phyloP scores from a whole-genome alignment of 2,329 filamentous ascomycete genomes.

The Xylaria sp. region DNA sequence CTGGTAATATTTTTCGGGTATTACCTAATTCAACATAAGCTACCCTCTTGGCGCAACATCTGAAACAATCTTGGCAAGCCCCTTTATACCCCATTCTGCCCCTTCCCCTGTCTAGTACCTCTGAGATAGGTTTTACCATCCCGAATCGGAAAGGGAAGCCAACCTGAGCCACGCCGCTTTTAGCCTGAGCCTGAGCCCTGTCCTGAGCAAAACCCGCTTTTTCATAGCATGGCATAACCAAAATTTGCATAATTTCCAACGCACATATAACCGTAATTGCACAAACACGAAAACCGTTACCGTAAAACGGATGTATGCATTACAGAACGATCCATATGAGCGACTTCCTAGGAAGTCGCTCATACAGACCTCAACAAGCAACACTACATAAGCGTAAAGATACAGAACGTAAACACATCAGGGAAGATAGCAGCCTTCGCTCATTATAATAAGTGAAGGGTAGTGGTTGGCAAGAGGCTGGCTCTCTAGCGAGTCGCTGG shows the following conservation, averaged over 20 bases:
- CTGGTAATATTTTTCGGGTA: neutral
- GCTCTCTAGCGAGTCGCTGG: too few relatives aligned
- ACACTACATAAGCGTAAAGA: too few relatives aligned
- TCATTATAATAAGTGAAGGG: too few relatives aligned
- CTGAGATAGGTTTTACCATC: slow-evolving; percentile 24
- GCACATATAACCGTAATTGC: slow-evolving; percentile 11
- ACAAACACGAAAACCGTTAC: slow-evolving; percentile 8
- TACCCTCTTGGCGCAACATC: neutral
- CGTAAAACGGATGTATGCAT: slow-evolving; percentile 7
- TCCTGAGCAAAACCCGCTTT: too few relatives aligned
- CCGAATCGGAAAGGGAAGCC: slow-evolving; percentile 29
- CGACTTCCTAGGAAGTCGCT: too few relatives aligned
- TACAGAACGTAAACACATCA: too few relatives aligned
- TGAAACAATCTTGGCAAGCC: neutral
- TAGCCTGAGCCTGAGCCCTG: too few relatives aligned
- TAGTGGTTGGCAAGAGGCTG: too few relatives aligned
- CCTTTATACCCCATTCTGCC: neutral
- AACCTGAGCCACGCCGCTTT: slow-evolving; percentile 27
- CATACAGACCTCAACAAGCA: too few relatives aligned
- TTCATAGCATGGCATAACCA: slow-evolving; percentile 2
- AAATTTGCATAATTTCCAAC: neutral
- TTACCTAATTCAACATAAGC: neutral
- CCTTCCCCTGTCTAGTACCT: too few relatives aligned
- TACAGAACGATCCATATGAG: slow-evolving; percentile 1
- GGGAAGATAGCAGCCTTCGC: too few relatives aligned